phyloP scores from a whole-genome alignment of 2,329 filamentous ascomycete species.

The Epichloe baconii region DNA sequence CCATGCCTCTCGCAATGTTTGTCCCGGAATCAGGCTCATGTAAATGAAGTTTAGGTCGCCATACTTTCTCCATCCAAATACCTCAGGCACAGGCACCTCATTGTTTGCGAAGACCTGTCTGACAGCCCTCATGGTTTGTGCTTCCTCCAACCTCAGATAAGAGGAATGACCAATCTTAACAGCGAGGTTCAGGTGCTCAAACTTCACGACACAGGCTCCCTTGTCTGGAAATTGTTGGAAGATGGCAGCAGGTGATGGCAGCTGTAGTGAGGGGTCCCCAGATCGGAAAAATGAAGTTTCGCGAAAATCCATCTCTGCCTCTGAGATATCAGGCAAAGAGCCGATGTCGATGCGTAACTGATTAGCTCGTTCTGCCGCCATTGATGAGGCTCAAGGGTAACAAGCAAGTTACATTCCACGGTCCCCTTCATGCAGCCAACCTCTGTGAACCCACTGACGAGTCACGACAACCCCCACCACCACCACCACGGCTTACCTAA shows the following conservation, averaged over 20 bases:
- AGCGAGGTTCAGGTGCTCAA: not conserved
- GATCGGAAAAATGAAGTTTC: not conserved
- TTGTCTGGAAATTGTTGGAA: not conserved
- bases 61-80: not conserved
- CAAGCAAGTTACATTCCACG: not conserved
- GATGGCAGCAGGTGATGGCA: not conserved
- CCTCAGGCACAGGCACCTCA: not conserved
- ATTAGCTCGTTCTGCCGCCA: not conserved
- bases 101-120: not conserved
- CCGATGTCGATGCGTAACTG: not conserved
- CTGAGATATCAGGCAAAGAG: not conserved
- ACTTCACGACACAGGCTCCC: not conserved
- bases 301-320: not conserved
- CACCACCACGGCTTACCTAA: no score
- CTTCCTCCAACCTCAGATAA: not conserved
- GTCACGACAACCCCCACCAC: no score
- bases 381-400: not conserved
- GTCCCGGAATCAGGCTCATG: slow-evolving; percentile 10
- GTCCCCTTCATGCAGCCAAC: no score
- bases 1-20: slow-evolving; percentile 11
- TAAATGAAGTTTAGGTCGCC: slow-evolving; percentile 8
- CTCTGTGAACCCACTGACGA: no score
- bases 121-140: not conserved
- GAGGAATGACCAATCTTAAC: not conserved
- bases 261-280: not conserved